Base-by-base conservation (phyloP, 192 early-diverging fungal genomes). In the Pilobolus umbonatus region DNA sequence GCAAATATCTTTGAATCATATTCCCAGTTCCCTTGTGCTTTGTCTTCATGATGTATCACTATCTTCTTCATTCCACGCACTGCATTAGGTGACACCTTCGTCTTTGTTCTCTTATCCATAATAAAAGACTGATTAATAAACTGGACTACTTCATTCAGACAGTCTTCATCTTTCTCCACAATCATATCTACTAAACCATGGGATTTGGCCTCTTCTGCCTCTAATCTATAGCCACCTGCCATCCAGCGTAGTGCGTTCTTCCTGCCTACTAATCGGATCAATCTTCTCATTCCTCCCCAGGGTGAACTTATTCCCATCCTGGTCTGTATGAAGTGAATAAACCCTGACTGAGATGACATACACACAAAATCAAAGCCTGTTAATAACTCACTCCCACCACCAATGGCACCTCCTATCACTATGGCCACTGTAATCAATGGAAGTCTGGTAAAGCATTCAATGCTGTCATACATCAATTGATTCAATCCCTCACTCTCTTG, bases 351-450 rank as follows among this genome's bases (percentile, higher is more conserved):
- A 4, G 28, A 17, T 21, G 75, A 71, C 15, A 81, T 51, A 42
- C 82, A 80, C 9, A 83, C 61, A 53, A 79, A 69, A 42, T 88
- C 86, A 65, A 78, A 80, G 12, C 75, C 77, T 5, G 80, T 77
- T 1, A 78, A 71, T 39, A 87, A 61, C 51, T 88, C 86, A 3
- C 82, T 80, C 1, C 86, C 86, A 11, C 85, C 86, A 8, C 85
- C 86, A 17, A 88, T 67, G 26, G 85, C 83, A n/a, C 74, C 68
- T 35, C 81, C 79, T 26, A 80, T 74, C 15, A 87, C 72, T 0
- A 80, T 76, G 4, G 83, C 85, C 10, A 85, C 65, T 12, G 86
- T 72, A 2, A 88, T 53, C 21, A 87, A 44, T 9, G 83, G 80
- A 15, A 88, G 64, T 1, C 67, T 63, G 36, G 72, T 43, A 43